Base-by-base conservation (phyloP, 768 basidiomycete genomes). In the Leucocoprinus birnbaumii region DNA sequence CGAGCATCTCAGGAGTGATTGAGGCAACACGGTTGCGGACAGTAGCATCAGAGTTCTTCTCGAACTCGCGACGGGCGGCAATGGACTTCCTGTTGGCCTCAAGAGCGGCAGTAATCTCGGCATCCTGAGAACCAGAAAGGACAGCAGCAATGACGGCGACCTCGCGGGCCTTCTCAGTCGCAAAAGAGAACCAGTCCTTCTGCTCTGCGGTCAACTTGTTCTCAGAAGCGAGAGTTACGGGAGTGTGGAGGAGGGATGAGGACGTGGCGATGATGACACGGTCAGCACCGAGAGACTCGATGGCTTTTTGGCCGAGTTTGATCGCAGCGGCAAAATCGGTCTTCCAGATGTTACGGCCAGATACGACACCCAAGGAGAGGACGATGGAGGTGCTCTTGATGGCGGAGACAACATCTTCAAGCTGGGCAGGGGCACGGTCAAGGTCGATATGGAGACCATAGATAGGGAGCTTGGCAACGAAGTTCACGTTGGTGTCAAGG, bases 331-430 rank as follows among this genome's bases (percentile, higher is more conserved):
- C 76, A 64, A 98, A 87, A 74, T 98, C 95, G 59, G 85, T 88
- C 85, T 98, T 99, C 97, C 97, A 99, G 78, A 99, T 92, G 82
- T 98, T 98, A 69, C 97, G 94, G 52, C 97, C 97, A 43, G 97
- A 98, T 60, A 99, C 91, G 58, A 98, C 71, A 73, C 97, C 97
- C 59, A 98, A 86, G 38, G 97, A 98, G 50, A 99, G 82, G 60
- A 87, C 67, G 59, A 94, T 80, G 65, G 72, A 73, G 61, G 93
- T 95, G 59, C 81, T 68, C 80, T 94, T 97, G 71, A 98, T 69
- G 54, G 93, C 94, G 42, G 78, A 80, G 59, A 96, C 59, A 59
- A 93, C 89, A 44, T 79, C 79, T 48, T 90, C 87, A 60, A 99
- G 86, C 73, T 99, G 97, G 52, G 71, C 81, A 27, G 95, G 89